Evolutionary conservation across 768 basidiomycete species (phyloP), one percentile per base, ranked within the genome.

Genomic region (Cubamyces lactineus): DNA sequence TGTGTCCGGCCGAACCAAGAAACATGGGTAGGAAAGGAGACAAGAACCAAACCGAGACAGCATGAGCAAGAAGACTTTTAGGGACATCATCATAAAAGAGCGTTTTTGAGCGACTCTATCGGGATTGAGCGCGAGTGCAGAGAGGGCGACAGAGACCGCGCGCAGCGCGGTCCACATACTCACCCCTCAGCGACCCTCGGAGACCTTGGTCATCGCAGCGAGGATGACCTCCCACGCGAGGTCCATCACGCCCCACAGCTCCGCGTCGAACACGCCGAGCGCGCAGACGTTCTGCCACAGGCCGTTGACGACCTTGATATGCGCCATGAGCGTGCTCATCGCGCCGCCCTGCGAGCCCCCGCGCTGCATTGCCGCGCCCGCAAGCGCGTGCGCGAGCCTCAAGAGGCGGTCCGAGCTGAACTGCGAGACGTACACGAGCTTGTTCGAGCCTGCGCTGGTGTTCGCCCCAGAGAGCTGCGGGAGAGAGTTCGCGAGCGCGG

Each of bases 211-310:
- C 49, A 85, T 73, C 17, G 82, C 79, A 2, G 53, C 66, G 62
- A 84, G 63, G 34, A 83, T 73, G n/a, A 75, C 68, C 53, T 78
- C 81, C 82, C 83, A 85, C 9, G 80, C 79, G 38, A 79, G 69
- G 57, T 85, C 82, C 41, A 84, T 72, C 19, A 77, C 74, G 30
- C 74, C 75, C 77, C 82, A 84, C 16, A 84, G 74, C 38, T 71
- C 70, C 46, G 67, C 65, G 64, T 85, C 84, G 65, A 76, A 76
- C 63, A 85, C 78, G 40, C 84, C 84, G 28, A 85, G 72, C 12
- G 77, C 77, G 61, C 78, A 79, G 4, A 70, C 79, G 66, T 84
- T 84, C 42, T 77, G 76, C 84, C 84, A 85, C 9, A 84, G 66
- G 15, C 82, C 82, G 59, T 80, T 77, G 47, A 82, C 69, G 6